Percentiles rank a stretch among this genome's conserved stretches.
Conservation (phyloP, 495 filamentous ascomycete genomes). For the Aspergillus affinis region DNA sequence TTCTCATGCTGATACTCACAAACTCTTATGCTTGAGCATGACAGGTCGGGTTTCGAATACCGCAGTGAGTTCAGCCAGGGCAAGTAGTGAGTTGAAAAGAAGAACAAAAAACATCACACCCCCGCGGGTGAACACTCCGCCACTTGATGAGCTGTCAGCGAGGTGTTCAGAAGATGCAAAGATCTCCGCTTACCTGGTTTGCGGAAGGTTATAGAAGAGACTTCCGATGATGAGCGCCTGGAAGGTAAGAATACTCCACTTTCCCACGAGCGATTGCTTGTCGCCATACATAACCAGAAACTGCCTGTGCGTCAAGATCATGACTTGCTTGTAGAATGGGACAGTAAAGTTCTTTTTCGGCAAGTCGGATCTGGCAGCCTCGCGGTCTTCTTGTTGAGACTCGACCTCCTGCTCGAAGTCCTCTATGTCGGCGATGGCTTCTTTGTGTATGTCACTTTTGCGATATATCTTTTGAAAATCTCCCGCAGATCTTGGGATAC, state of each 20-base stretch:
- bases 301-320: conserved; percentile 66
- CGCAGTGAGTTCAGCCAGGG: conserved; percentile 71
- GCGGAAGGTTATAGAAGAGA: conserved; percentile 69
- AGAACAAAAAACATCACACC: conserved; percentile 72
- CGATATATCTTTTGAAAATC: conserved; percentile 57
- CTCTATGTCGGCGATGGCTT: conserved; percentile 41
- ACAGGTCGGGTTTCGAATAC: conserved; percentile 71
- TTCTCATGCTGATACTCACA: conserved; percentile 27
- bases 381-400: conserved; percentile 44
- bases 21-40: conserved; percentile 79
- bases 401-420: conserved; percentile 53
- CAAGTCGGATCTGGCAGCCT: conserved; percentile 42
- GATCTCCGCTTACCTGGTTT: conserved; percentile 41
- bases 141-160: conserved; percentile 26
- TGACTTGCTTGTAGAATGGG: conserved; percentile 64
- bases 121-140: conserved; percentile 48
- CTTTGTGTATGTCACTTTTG: conserved; percentile 42
- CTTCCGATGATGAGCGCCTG: conserved; percentile 75
- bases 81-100: conserved; percentile 78
- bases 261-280: conserved; percentile 46
- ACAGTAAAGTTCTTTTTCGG: conserved; percentile 64
- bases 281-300: conserved; percentile 66
- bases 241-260: conserved; percentile 64
- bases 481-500: conserved; percentile 58
- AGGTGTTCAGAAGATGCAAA: not conserved